phyloP scores from a whole-genome alignment of 2,329 filamentous ascomycete genomes.

The Claviceps maximensis region DNA sequence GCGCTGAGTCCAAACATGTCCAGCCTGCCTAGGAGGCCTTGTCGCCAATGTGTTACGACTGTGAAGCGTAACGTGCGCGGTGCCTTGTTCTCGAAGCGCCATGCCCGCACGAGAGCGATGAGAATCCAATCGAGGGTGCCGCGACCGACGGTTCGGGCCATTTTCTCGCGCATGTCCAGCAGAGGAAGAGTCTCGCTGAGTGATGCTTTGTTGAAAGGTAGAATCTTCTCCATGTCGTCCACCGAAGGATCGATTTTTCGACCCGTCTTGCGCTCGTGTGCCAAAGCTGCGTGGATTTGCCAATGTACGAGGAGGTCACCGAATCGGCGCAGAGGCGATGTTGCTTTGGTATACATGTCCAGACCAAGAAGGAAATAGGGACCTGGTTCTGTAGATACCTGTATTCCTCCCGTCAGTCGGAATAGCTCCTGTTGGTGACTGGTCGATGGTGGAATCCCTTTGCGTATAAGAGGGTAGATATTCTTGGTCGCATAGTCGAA shows the following conservation, averaged over 20 bases:
- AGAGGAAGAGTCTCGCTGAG: slow-evolving; percentile 35
- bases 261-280: slow-evolving; percentile 26
- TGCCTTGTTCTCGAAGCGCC: slow-evolving; percentile 37
- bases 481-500: slow-evolving; percentile 23
- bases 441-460: slow-evolving; percentile 20
- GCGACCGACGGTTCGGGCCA: slow-evolving; percentile 29
- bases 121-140: slow-evolving; percentile 41
- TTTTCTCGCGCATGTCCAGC: slow-evolving; percentile 39
- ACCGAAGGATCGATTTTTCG: slow-evolving; percentile 13
- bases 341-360: slow-evolving; percentile 49
- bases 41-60: slow-evolving; percentile 25
- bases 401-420: slow-evolving; percentile 31
- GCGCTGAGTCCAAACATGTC: slow-evolving; percentile 37
- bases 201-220: slow-evolving; percentile 31
- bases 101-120: slow-evolving; percentile 47
- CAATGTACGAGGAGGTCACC: slow-evolving; percentile 51
- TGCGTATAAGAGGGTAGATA: slow-evolving; percentile 20
- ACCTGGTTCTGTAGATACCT: slow-evolving; percentile 37
- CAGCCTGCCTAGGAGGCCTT: slow-evolving; percentile 28
- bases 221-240: slow-evolving; percentile 21
- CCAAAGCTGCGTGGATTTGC: slow-evolving; percentile 49
- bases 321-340: slow-evolving; percentile 53
- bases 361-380: slow-evolving; percentile 45
- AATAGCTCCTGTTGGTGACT: slow-evolving; percentile 17
- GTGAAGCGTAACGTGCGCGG: slow-evolving; percentile 36